Conservation (phyloP, 2,329 filamentous ascomycete species). For the Paraphaeosphaeria sporulosa region DNA sequence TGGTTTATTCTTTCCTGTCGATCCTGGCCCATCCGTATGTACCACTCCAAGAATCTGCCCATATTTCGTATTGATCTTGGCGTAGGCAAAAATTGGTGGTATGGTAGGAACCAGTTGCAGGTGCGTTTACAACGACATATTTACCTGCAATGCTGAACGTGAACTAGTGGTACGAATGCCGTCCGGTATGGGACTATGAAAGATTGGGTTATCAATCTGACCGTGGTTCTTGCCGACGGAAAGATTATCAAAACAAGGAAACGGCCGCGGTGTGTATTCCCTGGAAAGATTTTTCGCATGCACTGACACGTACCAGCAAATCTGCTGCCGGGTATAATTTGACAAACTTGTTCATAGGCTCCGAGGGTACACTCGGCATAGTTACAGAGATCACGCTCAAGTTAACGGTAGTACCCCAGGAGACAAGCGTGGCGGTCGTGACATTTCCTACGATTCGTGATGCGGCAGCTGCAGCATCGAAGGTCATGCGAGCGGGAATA, state of each 20-base stretch:
- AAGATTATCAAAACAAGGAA: constrained; percentile 79
- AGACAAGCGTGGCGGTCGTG: constrained; percentile 80
- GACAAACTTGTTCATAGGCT: constrained; percentile 80
- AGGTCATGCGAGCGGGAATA: constrained; percentile 77
- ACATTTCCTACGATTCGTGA: constrained; percentile 79
- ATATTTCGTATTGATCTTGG: constrained; percentile 25
- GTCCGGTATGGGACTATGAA: constrained; percentile 87
- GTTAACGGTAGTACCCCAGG: constrained; percentile 76
- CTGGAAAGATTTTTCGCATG: not conserved
- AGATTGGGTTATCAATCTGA: constrained; percentile 85
- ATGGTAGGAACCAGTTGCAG: constrained; percentile 80
- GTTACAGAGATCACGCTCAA: constrained; percentile 86
- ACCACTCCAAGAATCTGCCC: not conserved
- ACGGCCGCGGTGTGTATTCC: constrained; percentile 64
- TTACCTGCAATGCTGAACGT: constrained; percentile 39
- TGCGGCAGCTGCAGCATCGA: constrained; percentile 76
- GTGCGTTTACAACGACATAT: constrained; percentile 22
- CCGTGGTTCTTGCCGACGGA: constrained; percentile 80
- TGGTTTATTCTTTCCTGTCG: constrained; percentile 89
- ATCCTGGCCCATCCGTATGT: constrained; percentile 72
- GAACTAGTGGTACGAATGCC: constrained; percentile 75
- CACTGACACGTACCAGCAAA: constrained; percentile 57
- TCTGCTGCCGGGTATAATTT: constrained; percentile 85
- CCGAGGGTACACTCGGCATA: constrained; percentile 80
- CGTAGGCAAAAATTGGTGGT: constrained; percentile 75